phyloP scores from a whole-genome alignment of 192 early-diverging fungal species.

The Umbelopsis isabellina region DNA sequence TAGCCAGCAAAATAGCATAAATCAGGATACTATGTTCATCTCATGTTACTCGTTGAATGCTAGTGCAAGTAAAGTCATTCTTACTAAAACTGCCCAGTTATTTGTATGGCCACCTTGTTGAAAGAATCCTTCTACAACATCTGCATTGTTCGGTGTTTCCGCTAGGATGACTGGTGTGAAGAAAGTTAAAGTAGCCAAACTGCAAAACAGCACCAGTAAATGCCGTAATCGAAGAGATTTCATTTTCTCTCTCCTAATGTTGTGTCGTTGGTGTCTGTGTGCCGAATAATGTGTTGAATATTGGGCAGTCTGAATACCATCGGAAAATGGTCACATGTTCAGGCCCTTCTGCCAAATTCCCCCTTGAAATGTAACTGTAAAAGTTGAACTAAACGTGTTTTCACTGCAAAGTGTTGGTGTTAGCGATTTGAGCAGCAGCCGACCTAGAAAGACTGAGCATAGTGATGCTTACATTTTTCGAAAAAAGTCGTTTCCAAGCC shows the following conservation, averaged over 20 bases:
- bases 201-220: background rate
- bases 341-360: no score
- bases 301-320: no score
- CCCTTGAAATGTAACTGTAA: no score
- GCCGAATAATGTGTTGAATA: no score
- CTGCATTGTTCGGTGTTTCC: background rate
- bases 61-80: background rate
- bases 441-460: background rate
- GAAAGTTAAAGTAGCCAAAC: background rate
- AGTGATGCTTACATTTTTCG: conserved; percentile 33
- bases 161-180: background rate
- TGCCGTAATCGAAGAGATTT: background rate
- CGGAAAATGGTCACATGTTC: no score
- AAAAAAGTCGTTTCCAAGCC: conserved; percentile 38
- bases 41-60: no score
- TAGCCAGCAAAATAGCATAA: conserved; percentile 23
- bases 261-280: no score
- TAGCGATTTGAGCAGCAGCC: background rate
- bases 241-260: background rate
- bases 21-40: background rate
- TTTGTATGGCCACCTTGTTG: conserved; percentile 79
- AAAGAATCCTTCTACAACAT: conserved; percentile 62
- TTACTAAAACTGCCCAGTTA: conserved; percentile 98
- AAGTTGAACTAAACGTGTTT: background rate
- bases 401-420: background rate